Evolutionary conservation across 75 land plant genomes (phyloP).

Genomic region (Adiantum capillusveneris): DNA sequence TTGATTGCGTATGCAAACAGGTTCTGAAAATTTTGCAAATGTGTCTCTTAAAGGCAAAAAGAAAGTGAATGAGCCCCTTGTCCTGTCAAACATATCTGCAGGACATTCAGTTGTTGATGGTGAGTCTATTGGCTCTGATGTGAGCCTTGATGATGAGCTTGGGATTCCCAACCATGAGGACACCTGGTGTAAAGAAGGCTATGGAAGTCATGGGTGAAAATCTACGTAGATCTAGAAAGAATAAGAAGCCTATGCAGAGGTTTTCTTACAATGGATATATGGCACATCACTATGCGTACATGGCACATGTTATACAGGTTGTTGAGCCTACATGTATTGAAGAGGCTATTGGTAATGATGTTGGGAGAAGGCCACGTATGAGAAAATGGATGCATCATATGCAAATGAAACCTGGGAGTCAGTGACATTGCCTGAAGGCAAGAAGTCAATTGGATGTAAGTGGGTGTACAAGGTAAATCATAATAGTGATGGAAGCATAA

Average conservation of each 20-base stretch:
- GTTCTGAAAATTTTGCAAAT: not conserved
- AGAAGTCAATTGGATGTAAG: too few species aligned
- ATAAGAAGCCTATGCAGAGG: not conserved
- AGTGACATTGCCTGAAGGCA: not conserved
- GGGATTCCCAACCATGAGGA: not conserved
- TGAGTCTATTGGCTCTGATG: not conserved
- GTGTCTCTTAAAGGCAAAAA: not conserved
- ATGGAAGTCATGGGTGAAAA: not conserved
- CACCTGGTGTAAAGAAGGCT: not conserved
- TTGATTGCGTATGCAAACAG: not conserved
- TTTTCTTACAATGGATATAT: not conserved
- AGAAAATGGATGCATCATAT: not conserved
- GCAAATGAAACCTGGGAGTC: not conserved
- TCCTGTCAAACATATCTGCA: not conserved
- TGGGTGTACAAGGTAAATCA: too few species aligned
- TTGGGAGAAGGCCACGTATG: not conserved
- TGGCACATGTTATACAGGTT: not conserved
- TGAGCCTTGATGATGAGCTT: not conserved
- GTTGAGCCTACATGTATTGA: slow-evolving; percentile 1
- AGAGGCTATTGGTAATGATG: not conserved
- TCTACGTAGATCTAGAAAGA: not conserved
- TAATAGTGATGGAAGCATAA: too few species aligned
- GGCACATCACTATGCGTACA: not conserved
- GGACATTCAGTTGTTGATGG: too few species aligned
- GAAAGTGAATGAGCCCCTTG: not conserved